Base-by-base conservation (phyloP, 768 basidiomycete genomes). In the Mycena chlorophos region DNA sequence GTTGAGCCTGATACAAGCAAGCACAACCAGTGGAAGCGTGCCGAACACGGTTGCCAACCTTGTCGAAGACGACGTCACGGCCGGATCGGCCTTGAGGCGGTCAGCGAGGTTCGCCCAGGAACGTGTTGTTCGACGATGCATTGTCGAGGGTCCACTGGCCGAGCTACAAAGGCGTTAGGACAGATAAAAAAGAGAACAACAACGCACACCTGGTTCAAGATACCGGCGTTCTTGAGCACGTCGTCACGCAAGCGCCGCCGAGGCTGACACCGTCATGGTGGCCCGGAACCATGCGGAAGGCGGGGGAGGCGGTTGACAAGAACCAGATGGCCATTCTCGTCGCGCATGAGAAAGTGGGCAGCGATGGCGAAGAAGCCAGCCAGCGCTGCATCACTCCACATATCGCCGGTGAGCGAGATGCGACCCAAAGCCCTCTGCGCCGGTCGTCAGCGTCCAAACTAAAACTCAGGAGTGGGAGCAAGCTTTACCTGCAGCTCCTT, bases 321-420 rank as follows among this genome's bases (percentile, higher is more conserved):
- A 23, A 43, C 46, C 19, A 54, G 43, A 28, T 47, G 17, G 28
- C 53, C 53, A 20, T 48, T 31, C 14, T n/a, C 19, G n/a, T 49
- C 25, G 23, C 49, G 20, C 17, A 43, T 22, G n/a, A 39, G 14
- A 38, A 30, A 56, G 31, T 56, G 54, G 10, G 51, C 54, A 16
- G 50, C 38, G 19, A 56, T 39, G 19, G 54, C 51, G 16, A 56
- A 37, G 37, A 8, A 40, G 8, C 27, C n/a, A 5, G 16, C 5
- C 12, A 34, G 54, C 25, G 20, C 40, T 4, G 30, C 29, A 27
- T 56, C 50, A 20, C 27, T 51, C 54, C 54, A 56, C 13, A 52
- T 13, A 25, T 56, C 54, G 16, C 16, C 29, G 5, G 54, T 56
- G 31, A 52, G 52, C 16, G 17, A 25, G 26, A 52, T 40, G n/a